Base-by-base conservation (phyloP, 73 alveolate species). In the Breviolum minutum region DNA sequence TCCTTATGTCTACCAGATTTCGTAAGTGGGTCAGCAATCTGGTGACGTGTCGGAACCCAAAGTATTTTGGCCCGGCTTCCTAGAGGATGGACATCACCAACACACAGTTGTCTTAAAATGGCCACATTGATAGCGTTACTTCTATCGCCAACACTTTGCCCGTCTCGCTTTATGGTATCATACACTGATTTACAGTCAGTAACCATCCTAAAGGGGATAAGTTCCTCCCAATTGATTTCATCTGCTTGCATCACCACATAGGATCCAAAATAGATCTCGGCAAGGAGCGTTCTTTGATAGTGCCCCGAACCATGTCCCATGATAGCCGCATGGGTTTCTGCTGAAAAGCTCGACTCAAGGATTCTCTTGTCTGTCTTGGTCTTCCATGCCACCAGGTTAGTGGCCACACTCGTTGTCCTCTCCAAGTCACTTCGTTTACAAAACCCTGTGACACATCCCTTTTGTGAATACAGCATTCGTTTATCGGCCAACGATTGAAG, bases 121-220 rank as follows among this genome's bases (percentile, higher is more conserved):
- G 86, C 86, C 22, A 76, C 63, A 29, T 76, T 76, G 63, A 27
- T 27, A 76, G 86, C 86, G 29, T 27, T 29, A 27, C 16, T 8
- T 8, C 63, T 16, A 76, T 76, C 86, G 14, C 63, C 61, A 24
- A 76, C 86, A 27, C 86, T 76, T 20, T 76, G 86, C 24, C 86
- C 22, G 22, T 76, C 86, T 8, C 24, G 17, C 74, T 66, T 66
- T 13, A 66, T 17, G 74, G 24, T 13, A 17, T 66, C 74, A 66
- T 27, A 76, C 86, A 27, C 86, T 7, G 60, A 11, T 69, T 87
- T 87, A 48, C 84, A 87, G 29, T 87, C 95, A n/a, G 95, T 87
- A 30, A 26, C 9, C 95, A 64, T 26, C 13, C n/a, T 27, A 12
- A 69, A 4, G 6, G 95, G 95, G 48, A 32, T 30, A 6, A 62